Conservation (phyloP, 2,329 filamentous ascomycete genomes). For the Trichoderma polysporum region DNA sequence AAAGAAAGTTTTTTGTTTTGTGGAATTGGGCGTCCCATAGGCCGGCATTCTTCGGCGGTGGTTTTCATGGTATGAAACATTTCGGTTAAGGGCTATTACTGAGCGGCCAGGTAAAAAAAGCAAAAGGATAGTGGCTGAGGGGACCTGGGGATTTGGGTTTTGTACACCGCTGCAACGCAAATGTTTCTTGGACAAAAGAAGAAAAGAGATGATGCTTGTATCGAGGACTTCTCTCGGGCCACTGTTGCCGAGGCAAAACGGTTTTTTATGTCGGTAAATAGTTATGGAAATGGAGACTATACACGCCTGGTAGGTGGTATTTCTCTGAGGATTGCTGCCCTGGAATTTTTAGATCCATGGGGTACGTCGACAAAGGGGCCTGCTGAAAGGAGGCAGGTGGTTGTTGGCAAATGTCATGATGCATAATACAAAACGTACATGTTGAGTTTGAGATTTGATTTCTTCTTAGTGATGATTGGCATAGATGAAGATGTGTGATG, state of each 20-base stretch:
- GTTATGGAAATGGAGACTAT: neutral
- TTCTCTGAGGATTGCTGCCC: slow-evolving; percentile 3
- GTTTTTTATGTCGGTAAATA: neutral
- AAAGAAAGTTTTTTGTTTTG: neutral
- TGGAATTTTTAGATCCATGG: slow-evolving; percentile 3
- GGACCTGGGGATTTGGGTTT: slow-evolving; percentile 7
- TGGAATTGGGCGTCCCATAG: slow-evolving; percentile 2
- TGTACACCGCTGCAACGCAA: slow-evolving; percentile 17
- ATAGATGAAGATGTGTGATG: neutral
- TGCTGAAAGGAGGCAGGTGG: neutral
- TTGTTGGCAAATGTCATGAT: neutral
- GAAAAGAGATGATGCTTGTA: neutral
- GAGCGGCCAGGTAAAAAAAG: neutral
- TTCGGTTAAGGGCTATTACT: slow-evolving; percentile 7
- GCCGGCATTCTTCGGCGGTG: neutral
- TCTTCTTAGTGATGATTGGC: neutral
- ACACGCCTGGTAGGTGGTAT: neutral
- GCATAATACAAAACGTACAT: slow-evolving; percentile 10
- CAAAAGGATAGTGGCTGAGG: neutral
- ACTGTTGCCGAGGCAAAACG: neutral
- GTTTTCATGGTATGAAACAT: slow-evolving; percentile 12
- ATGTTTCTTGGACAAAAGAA: slow-evolving; percentile 8
- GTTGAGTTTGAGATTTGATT: neutral
- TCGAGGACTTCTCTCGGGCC: neutral
- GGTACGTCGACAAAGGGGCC: neutral